Evolutionary conservation across 2,329 filamentous ascomycete species (phyloP).

Genomic region (Sporothrix dimorphospora): DNA sequence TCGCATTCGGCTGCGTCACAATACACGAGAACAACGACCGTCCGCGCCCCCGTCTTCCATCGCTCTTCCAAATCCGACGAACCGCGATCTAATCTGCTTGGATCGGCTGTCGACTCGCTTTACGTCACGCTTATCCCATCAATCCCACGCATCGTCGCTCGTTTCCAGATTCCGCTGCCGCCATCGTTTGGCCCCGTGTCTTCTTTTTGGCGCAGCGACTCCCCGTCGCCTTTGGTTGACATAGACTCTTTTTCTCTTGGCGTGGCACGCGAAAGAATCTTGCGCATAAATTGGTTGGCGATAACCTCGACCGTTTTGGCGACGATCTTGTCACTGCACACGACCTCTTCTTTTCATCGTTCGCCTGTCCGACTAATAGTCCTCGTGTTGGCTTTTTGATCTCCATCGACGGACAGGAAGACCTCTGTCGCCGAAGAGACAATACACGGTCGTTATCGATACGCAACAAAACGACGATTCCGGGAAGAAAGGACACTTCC

Average conservation of each 20-base stretch:
- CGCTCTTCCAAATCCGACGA: not conserved
- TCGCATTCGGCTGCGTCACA: not conserved
- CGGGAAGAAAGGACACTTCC: not conserved
- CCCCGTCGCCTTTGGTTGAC: not conserved
- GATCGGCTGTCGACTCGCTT: conserved; percentile 7
- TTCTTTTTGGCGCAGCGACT: conserved; percentile 7
- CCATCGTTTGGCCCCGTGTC: not conserved
- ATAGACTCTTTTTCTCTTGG: conserved; percentile 13
- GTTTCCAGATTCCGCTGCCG: not conserved
- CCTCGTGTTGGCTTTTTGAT: not conserved
- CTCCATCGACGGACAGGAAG: not conserved
- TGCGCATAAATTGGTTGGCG: conserved; percentile 20
- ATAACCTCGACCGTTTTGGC: not conserved
- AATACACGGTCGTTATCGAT: not conserved
- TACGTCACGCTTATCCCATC: conserved; percentile 18
- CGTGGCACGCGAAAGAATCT: conserved; percentile 26
- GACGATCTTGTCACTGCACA: not conserved
- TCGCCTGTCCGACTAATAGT: not conserved
- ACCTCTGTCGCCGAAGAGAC: not conserved
- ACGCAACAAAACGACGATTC: not conserved
- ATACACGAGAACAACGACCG: not conserved
- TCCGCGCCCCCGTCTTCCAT: not conserved
- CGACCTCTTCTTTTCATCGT: not conserved
- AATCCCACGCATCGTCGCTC: conserved; percentile 12
- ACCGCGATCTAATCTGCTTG: not conserved